Evolutionary conservation across 768 basidiomycete genomes (phyloP).

Genomic region (Hebeloma cylindrosporum): DNA sequence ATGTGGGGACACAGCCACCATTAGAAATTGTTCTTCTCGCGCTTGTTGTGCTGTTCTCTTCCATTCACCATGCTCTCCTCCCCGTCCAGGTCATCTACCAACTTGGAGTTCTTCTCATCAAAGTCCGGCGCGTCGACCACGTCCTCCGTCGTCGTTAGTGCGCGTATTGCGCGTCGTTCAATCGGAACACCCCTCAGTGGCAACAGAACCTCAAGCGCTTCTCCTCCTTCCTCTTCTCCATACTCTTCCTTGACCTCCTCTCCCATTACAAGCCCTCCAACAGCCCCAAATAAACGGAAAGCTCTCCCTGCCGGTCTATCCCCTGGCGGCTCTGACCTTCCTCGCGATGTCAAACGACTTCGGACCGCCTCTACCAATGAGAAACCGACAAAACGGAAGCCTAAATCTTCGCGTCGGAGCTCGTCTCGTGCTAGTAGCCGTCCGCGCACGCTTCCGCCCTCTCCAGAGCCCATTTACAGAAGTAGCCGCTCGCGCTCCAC

Average conservation of each 20-base stretch:
- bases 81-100: conserved; percentile 16
- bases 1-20: no score
- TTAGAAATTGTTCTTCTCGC: no score
- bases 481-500: conserved; percentile 66
- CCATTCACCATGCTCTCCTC: conserved; percentile 27
- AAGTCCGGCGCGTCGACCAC: conserved; percentile 31
- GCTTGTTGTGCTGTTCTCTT: no score
- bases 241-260: no score
- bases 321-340: conserved; percentile 24
- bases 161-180: conserved; percentile 30
- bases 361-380: conserved; percentile 28
- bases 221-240: conserved; percentile 19
- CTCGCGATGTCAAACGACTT: conserved; percentile 41
- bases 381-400: conserved; percentile 33
- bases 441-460: conserved; percentile 39
- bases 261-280: conserved; percentile 27
- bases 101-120: conserved; percentile 34
- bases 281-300: conserved; percentile 38
- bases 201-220: conserved; percentile 13
- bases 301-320: conserved; percentile 20
- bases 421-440: conserved; percentile 47
- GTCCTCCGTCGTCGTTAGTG: conserved; percentile 29
- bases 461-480: conserved; percentile 57
- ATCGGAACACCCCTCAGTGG: conserved; percentile 19
- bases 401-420: conserved; percentile 32